Percentiles rank a stretch among this genome's conserved stretches.
These are phyloP conservation scores for Boletus rubroflammeus DNA, from an alignment of 768 basidiomycete species.

Conservation along the genomic window DNA sequence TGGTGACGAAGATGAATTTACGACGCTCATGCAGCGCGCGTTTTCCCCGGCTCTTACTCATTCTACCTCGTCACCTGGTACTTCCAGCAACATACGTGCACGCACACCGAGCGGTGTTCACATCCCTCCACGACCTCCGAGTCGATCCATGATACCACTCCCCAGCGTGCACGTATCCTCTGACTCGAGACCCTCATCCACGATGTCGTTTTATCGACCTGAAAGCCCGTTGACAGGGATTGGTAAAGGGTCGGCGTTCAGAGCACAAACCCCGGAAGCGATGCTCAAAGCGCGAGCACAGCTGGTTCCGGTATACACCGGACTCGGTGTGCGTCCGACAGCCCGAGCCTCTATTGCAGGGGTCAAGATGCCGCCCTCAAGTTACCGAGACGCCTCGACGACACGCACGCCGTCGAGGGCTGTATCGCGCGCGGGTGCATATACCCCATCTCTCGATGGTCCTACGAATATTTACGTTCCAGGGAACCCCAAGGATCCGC, in stretches of 20 bases:
- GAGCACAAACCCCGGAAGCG: constrained; percentile 71
- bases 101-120: constrained; percentile 40
- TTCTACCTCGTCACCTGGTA: constrained; percentile 43
- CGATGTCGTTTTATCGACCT: constrained; percentile 64
- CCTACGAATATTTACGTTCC: constrained; percentile 64
- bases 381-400: constrained; percentile 58
- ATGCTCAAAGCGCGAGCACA: constrained; percentile 56
- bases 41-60: constrained; percentile 56
- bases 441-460: constrained; percentile 54
- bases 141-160: constrained; percentile 80
- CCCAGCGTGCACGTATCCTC: constrained; percentile 68
- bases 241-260: constrained; percentile 32
- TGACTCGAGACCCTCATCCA: constrained; percentile 66
- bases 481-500: constrained; percentile 67
- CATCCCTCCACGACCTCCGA: constrained; percentile 66
- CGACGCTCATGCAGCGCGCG: constrained; percentile 52
- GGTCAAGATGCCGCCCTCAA: constrained; percentile 63
- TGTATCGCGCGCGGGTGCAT: constrained; percentile 60
- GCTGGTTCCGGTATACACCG: constrained; percentile 53
- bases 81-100: constrained; percentile 23
- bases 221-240: constrained; percentile 48
- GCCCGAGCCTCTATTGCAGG: constrained; percentile 37
- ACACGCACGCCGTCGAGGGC: constrained; percentile 63
- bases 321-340: constrained; percentile 36
- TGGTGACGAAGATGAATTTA: constrained; percentile 41